These are phyloP conservation scores for Kurtzmaniella natalensis DNA, from an alignment of 1,139 yeast species.

Conservation along the genomic window DNA sequence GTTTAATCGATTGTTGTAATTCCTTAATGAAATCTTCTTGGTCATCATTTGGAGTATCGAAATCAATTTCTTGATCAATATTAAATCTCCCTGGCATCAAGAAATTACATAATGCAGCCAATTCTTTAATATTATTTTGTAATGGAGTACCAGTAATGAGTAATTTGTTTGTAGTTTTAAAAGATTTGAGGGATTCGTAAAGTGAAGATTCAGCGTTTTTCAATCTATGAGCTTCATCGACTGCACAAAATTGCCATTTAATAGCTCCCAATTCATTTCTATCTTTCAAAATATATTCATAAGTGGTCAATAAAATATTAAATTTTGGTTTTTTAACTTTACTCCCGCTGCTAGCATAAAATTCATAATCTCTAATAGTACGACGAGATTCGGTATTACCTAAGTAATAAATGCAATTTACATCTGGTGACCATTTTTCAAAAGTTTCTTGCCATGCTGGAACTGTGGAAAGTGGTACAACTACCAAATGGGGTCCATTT, in stretches of 20 bases:
- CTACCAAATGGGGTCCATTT: slow-evolving; percentile 94
- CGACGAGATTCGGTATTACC: slow-evolving; percentile 88
- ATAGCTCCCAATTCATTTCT: slow-evolving; percentile 72
- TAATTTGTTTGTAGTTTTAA: slow-evolving; percentile 78
- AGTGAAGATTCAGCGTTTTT: slow-evolving; percentile 92
- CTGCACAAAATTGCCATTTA: slow-evolving; percentile 95
- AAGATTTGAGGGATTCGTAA: slow-evolving; percentile 80
- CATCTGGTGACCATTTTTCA: slow-evolving; percentile 96
- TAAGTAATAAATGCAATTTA: slow-evolving; percentile 85
- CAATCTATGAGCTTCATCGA: slow-evolving; percentile 96
- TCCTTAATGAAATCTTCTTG: slow-evolving; percentile 88
- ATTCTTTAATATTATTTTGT: slow-evolving; percentile 91
- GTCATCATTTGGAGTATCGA: slow-evolving; percentile 78
- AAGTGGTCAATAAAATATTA: slow-evolving; percentile 85
- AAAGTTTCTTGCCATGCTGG: slow-evolving; percentile 99
- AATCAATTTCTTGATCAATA: slow-evolving; percentile 92
- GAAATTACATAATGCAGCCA: slow-evolving; percentile 92
- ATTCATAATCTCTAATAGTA: slow-evolving; percentile 80
- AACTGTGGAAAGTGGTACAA: slow-evolving; percentile 92
- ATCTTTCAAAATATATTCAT: slow-evolving; percentile 92
- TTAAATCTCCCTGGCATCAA: slow-evolving; percentile 91
- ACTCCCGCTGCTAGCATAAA: slow-evolving; percentile 55
- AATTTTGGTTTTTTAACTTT: slow-evolving; percentile 72
- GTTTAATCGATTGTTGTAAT: slow-evolving; percentile 79
- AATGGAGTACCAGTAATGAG: slow-evolving; percentile 97